Evolutionary conservation across 2,329 filamentous ascomycete species (phyloP), one percentile per base, ranked within the genome.

Genomic region (Alternaria panax): DNA sequence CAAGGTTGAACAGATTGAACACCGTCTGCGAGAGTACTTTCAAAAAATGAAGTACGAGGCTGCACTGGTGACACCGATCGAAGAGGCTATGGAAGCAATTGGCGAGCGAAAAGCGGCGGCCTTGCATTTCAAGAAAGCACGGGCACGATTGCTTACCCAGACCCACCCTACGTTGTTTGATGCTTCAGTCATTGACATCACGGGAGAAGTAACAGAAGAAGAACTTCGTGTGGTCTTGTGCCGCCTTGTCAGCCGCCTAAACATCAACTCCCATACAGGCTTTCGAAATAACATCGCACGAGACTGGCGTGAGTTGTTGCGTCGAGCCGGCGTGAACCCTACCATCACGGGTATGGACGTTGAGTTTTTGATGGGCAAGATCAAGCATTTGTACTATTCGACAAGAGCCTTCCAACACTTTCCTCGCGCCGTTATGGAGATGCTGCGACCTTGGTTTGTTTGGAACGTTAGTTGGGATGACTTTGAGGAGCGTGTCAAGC

Each of bases 211-310:
- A 11, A 66, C 60, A 1, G 43, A 55, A 24, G 66, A 67, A 51
- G 70, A 75, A 59, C 51, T 54, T 7, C 69, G 67, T 14, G 68
- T 75, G 7, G 59, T 69, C 24, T 42, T 75, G 8, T 48, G 53
- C 18, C 70, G 73, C 9, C 18, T 72, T 11, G 42, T 69, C 30
- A 38, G 55, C 8, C 53, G 56, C 28, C 32, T 70, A 8, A 24
- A 54, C 7, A 20, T 60, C 16, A 41, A 51, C 6, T 54, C 38
- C 27, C 20, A 45, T 2, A 3, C 28, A 5, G 16, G 27, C 9
- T 57, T 67, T n/a, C 27, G 42, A 27, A 57, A 18, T 16, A 36
- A 45, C 12, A 32, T 65, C 9, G 5, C 2, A 7, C 5, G 56
- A 3, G 50, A 60, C 16, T 50, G 34, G 27, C 43, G 46, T 41